Evolutionary conservation across 495 filamentous ascomycete genomes (phyloP).

Genomic region (Glutinoglossum americanum): DNA sequence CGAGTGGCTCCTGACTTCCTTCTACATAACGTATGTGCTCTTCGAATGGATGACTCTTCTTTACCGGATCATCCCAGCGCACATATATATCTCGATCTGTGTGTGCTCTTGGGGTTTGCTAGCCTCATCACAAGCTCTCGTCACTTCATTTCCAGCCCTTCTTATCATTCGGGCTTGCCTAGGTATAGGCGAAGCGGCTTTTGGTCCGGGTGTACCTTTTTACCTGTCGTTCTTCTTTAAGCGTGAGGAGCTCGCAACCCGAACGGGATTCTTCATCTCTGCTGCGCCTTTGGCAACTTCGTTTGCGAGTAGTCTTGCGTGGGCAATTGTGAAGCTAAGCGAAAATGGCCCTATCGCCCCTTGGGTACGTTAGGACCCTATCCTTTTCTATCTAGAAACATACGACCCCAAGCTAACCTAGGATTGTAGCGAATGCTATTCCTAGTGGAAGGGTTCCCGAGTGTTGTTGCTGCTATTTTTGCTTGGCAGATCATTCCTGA

Average conservation of each 20-base stretch:
- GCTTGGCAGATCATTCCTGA: slow-evolving; percentile 42
- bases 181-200: slow-evolving; percentile 38
- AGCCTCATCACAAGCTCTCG: slow-evolving; percentile 49
- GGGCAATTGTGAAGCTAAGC: slow-evolving; percentile 35
- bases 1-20: slow-evolving; percentile 44
- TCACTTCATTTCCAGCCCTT: slow-evolving; percentile 28
- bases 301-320: slow-evolving; percentile 46
- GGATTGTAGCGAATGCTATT: slow-evolving; percentile 35
- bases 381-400: slow-evolving; percentile 1
- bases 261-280: slow-evolving; percentile 38
- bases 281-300: slow-evolving; percentile 41
- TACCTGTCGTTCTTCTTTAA: slow-evolving; percentile 41
- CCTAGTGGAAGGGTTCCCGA: slow-evolving; percentile 39
- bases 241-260: slow-evolving; percentile 36
- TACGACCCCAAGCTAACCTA: slow-evolving; percentile 10
- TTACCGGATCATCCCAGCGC: slow-evolving; percentile 32
- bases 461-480: slow-evolving; percentile 32
- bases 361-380: slow-evolving; percentile 17
- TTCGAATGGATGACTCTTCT: slow-evolving; percentile 54
- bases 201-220: slow-evolving; percentile 39
- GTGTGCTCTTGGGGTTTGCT: slow-evolving; percentile 42
- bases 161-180: slow-evolving; percentile 27
- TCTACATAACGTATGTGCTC: slow-evolving; percentile 52
- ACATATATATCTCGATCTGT: slow-evolving; percentile 32
- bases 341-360: slow-evolving; percentile 28